Evolutionary conservation across 495 filamentous ascomycete genomes (phyloP), one percentile per base, ranked within the genome.

Genomic region (Penicillium cosmopolitanum): DNA sequence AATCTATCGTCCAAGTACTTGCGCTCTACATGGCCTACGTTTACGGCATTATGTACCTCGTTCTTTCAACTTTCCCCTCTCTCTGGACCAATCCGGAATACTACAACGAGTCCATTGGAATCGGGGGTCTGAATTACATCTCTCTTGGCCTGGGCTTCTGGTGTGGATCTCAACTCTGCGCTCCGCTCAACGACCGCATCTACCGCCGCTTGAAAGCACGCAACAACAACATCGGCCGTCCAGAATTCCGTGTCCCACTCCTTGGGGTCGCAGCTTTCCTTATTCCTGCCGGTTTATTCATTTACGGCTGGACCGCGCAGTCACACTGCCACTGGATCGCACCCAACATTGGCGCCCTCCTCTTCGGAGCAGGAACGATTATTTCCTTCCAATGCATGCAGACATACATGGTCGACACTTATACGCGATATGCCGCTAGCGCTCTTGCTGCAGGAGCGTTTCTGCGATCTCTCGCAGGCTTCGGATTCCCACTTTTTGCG

Each of bases 401-500:
- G 74, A 86, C 85, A 9, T 95, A 90, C 65, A 73, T 92, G 48
- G 84, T 93, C n/a, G 91, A 96, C 66, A 72, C 87, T 6, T 93
- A 93, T 70, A 85, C 85, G 23, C 80, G 82, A 7, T 95, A 83
- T 68, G 89, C 91, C 8, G 90, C 91, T 9, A 87, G 82, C 59
- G 92, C 89, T 1, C 68, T 91, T 12, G 87, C 80, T 1, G 89
- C 92, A 1, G 80, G 79, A 2, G 83, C 86, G 3, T 83, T 92
- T 12, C 66, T 94, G 61, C 78, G 91, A 16, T 85, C 79, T 21
- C 46, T 92, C 13, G 85, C 86, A 1, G 90, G 90, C 2, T 92
- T 93, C 65, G 83, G 79, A 13, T 93, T 95, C 58, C 91, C 91
- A 21, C 76, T 95, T 4, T 93, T 93, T 61, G 87, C 88, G 5